These are phyloP conservation scores for Podosphaera aphanis DNA, from an alignment of 2,329 filamentous ascomycete genomes.

Conservation along the genomic window DNA sequence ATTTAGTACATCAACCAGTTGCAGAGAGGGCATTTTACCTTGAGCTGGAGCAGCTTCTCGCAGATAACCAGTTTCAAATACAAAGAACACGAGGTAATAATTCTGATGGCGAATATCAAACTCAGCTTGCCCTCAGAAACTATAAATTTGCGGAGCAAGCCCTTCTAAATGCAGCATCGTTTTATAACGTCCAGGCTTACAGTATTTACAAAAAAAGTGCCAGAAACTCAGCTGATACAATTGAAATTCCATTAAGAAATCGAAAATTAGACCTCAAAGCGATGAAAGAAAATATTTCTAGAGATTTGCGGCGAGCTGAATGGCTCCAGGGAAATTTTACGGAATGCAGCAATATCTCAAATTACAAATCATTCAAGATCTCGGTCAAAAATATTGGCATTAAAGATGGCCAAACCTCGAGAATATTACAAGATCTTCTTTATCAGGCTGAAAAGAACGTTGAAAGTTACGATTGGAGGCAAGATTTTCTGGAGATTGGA, in stretches of 20 bases:
- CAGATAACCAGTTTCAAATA: constrained; percentile 23
- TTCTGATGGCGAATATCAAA: constrained; percentile 1
- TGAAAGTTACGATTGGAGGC: not conserved
- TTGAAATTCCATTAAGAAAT: not conserved
- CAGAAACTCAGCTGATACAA: not conserved
- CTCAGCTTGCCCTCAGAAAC: not conserved
- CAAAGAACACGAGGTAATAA: not conserved
- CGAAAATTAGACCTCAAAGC: not conserved
- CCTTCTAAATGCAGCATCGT: not conserved
- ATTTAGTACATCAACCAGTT: constrained; percentile 21
- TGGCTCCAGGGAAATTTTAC: not conserved
- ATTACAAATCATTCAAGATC: not conserved
- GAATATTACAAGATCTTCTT: not conserved
- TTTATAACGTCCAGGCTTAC: not conserved
- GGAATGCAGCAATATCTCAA: not conserved
- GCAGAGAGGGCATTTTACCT: constrained; percentile 29
- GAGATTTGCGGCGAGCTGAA: not conserved
- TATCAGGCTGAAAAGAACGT: not conserved
- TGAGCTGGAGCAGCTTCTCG: constrained; percentile 29
- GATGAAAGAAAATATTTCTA: not conserved
- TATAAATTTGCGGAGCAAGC: constrained; percentile 1
- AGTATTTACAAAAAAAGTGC: not conserved
- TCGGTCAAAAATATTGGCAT: not conserved
- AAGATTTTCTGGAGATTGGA: not conserved
- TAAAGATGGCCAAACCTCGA: not conserved